phyloP scores from a whole-genome alignment of 768 basidiomycete species.

The Calocybe indica region DNA sequence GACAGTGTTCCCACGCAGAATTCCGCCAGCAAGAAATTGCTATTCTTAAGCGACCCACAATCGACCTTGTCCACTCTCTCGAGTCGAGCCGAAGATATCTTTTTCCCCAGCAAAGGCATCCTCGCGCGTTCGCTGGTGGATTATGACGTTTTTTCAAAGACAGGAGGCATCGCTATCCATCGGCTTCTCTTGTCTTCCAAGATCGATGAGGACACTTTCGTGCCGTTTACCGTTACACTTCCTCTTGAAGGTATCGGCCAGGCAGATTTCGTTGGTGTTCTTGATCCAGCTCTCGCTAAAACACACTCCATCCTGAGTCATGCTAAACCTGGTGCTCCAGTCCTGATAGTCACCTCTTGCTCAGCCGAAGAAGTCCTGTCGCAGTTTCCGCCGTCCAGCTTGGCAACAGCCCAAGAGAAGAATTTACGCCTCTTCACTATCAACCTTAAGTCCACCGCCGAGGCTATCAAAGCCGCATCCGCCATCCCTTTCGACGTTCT shows the following conservation, averaged over 20 bases:
- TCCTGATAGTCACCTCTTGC: constrained; percentile 78
- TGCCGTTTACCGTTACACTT: constrained; percentile 52
- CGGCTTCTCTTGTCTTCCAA: constrained; percentile 61
- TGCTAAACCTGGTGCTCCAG: constrained; percentile 58
- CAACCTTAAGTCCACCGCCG: constrained; percentile 35
- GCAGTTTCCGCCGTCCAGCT: constrained; percentile 52
- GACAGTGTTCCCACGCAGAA: constrained; percentile 40
- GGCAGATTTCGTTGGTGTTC: constrained; percentile 67
- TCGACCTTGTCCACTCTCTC: constrained; percentile 53
- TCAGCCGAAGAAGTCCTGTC: constrained; percentile 63
- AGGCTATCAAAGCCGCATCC: constrained; percentile 28
- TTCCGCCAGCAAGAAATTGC: constrained; percentile 48
- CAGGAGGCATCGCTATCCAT: constrained; percentile 64
- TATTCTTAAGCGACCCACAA: constrained; percentile 59
- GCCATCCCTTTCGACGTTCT: constrained; percentile 23
- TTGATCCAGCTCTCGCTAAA: constrained; percentile 75
- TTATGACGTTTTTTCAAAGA: constrained; percentile 70
- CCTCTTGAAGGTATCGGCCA: constrained; percentile 50
- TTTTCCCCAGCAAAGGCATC: constrained; percentile 45
- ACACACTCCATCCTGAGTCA: constrained; percentile 66
- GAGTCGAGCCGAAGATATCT: constrained; percentile 52
- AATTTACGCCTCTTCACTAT: constrained; percentile 54
- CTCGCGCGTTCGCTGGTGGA: constrained; percentile 58
- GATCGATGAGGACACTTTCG: constrained; percentile 22
- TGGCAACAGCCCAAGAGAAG: constrained; percentile 41